Conservation (phyloP, 225 moss, liverwort and hornwort species). For the Rhytidiadelphus loreus region DNA sequence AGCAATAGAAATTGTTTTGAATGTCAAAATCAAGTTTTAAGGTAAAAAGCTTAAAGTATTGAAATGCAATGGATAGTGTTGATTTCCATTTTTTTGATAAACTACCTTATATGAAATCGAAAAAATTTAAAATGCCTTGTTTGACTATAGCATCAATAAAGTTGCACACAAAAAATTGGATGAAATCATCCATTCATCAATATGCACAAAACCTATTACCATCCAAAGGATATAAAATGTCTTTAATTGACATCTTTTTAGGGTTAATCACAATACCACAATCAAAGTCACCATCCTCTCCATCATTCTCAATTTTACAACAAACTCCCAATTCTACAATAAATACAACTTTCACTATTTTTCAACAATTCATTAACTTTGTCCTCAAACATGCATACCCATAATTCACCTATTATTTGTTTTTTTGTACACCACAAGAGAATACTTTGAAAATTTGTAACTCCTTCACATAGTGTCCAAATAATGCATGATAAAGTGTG, state of each 20-base stretch:
- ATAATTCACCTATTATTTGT: background rate
- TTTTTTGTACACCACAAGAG: background rate
- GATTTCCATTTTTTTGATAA: background rate
- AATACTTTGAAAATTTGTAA: background rate
- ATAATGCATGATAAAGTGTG: background rate
- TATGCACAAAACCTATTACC: background rate
- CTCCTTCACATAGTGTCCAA: background rate
- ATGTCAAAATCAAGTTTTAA: background rate
- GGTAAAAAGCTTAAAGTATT: background rate
- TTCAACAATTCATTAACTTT: background rate
- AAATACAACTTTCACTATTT: background rate
- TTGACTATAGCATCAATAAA: background rate
- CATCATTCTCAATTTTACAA: background rate
- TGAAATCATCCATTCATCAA: background rate
- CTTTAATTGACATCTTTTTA: fast-evolving
- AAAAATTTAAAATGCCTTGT: background rate
- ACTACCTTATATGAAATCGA: background rate
- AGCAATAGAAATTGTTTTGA: background rate
- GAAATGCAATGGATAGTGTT: background rate
- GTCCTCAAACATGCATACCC: background rate
- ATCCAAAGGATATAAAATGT: no score
- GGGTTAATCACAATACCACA: background rate
- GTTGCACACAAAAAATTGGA: background rate
- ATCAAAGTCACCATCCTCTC: background rate
- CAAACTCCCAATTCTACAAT: background rate